These are phyloP conservation scores for Penicillium ochrochloron DNA, from an alignment of 495 filamentous ascomycete species.

Conservation along the genomic window DNA sequence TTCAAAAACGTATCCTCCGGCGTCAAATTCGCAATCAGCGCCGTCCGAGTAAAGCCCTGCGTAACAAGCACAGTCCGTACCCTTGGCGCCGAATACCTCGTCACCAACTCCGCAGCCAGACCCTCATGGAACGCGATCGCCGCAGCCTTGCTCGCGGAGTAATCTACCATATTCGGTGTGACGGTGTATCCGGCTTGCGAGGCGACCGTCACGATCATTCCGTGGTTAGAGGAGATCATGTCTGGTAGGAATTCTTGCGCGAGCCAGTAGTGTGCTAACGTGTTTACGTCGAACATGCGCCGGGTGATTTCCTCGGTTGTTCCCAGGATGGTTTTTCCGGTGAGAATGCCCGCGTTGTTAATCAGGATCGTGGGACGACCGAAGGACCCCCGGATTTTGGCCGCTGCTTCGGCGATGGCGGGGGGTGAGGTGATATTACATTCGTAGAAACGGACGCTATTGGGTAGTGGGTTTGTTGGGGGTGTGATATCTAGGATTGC, in stretches of 20 bases:
- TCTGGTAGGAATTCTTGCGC: conserved; percentile 67
- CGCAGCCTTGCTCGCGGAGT: conserved; percentile 69
- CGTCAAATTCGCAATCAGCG: conserved; percentile 62
- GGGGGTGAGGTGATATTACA: conserved; percentile 65
- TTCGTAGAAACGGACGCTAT: conserved; percentile 62
- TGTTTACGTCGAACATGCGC: conserved; percentile 75
- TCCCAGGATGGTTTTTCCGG: conserved; percentile 63
- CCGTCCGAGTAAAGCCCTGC: conserved; percentile 65
- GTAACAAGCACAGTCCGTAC: conserved; percentile 70
- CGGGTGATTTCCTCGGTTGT: conserved; percentile 58
- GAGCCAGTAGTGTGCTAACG: conserved; percentile 68
- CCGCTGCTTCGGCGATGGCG: conserved; percentile 51
- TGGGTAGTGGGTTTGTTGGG: conserved; percentile 56
- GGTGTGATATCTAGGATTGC: conserved; percentile 72
- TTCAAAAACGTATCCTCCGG: conserved; percentile 59
- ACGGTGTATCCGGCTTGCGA: conserved; percentile 62
- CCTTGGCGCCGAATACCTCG: conserved; percentile 62
- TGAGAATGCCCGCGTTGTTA: conserved; percentile 74
- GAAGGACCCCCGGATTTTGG: conserved; percentile 55
- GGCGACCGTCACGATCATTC: conserved; percentile 77
- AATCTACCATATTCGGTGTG: conserved; percentile 70
- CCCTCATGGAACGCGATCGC: conserved; percentile 72
- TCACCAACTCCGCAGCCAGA: conserved; percentile 62
- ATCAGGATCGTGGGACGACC: conserved; percentile 73
- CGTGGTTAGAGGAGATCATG: conserved; percentile 68